Conservation (phyloP, 2,329 filamentous ascomycete species). For the Fulvia fulva region DNA sequence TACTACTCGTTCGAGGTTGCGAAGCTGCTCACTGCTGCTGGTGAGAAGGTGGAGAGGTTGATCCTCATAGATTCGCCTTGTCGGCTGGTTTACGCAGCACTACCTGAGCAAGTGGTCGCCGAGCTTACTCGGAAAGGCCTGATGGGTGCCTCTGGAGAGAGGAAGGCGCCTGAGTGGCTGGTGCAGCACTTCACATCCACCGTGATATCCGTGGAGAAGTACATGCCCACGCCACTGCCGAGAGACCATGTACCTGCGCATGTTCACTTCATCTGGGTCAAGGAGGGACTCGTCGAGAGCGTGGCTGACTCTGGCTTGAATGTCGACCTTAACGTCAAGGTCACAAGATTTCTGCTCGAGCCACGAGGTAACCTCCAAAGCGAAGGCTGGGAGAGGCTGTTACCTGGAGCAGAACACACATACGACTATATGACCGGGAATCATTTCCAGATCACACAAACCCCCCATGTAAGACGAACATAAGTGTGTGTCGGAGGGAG, state of each 20-base stretch:
- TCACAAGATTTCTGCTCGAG: slow-evolving; percentile 31
- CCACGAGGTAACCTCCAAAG: slow-evolving; percentile 27
- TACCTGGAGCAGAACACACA: slow-evolving; percentile 26
- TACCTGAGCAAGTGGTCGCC: slow-evolving; percentile 25
- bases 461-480: slow-evolving; percentile 26
- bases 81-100: slow-evolving; percentile 24
- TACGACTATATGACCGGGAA: slow-evolving; percentile 32
- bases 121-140: slow-evolving; percentile 27
- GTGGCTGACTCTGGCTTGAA: slow-evolving; percentile 27
- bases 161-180: slow-evolving; percentile 31
- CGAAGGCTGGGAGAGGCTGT: slow-evolving; percentile 29
- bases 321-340: slow-evolving; percentile 29
- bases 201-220: slow-evolving; percentile 27
- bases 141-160: slow-evolving; percentile 26
- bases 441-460: slow-evolving; percentile 32
- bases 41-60: slow-evolving; percentile 27
- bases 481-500: not conserved
- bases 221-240: slow-evolving; percentile 26
- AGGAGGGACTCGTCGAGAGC: slow-evolving; percentile 29
- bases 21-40: slow-evolving; percentile 22
- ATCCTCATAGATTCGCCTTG: slow-evolving; percentile 32
- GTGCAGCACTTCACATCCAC: slow-evolving; percentile 30
- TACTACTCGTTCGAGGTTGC: slow-evolving; percentile 56
- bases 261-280: slow-evolving; percentile 31
- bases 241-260: slow-evolving; percentile 22